phyloP scores from a whole-genome alignment of 345 rosid genomes.

The Psidium guajava region DNA sequence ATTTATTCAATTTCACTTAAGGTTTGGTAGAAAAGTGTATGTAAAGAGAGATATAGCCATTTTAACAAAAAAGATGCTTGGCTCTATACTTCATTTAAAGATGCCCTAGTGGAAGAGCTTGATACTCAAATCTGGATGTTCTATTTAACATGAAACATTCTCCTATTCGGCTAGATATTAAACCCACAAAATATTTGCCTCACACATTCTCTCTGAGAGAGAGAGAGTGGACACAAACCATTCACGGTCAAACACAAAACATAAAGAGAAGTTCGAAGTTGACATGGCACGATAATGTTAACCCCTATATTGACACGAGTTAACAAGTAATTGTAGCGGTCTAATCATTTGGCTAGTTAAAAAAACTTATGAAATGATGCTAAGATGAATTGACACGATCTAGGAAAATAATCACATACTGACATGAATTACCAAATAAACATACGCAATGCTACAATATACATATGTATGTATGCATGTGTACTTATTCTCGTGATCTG shows the following conservation, averaged over 20 bases:
- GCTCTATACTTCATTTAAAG: background rate
- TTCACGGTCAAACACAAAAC: background rate
- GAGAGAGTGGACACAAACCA: background rate
- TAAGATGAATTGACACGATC: background rate
- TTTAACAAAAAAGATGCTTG: background rate
- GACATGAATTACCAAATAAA: background rate
- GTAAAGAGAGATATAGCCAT: background rate
- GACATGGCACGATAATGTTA: background rate
- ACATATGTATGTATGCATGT: background rate
- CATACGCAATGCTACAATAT: background rate
- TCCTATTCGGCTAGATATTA: background rate
- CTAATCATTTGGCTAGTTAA: background rate
- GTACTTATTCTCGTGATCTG: background rate
- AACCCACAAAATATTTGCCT: background rate
- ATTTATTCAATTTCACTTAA: background rate
- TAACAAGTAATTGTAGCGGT: background rate
- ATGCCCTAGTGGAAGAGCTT: background rate
- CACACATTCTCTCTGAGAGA: background rate
- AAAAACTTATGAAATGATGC: background rate
- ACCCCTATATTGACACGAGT: background rate
- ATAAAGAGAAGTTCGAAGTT: background rate
- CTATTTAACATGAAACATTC: background rate
- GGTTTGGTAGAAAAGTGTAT: background rate
- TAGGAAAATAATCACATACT: background rate
- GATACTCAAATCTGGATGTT: background rate